Conservation (phyloP, 106 monocot genomes). For the Gastrodia elata region DNA sequence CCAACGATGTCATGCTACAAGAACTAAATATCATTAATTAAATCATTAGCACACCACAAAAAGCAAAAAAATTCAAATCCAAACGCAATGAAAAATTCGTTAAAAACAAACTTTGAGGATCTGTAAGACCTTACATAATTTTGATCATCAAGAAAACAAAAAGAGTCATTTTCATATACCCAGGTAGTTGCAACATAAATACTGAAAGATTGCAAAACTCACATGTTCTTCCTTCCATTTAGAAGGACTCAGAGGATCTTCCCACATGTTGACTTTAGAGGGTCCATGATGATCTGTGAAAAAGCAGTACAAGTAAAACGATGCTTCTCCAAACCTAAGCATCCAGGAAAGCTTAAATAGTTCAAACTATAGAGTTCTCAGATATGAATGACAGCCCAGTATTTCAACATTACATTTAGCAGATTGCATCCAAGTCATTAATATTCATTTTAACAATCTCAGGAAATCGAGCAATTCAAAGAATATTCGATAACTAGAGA, state of each 20-base stretch:
- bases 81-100: background rate
- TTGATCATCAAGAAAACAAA: background rate
- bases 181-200: background rate
- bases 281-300: conserved; percentile 75
- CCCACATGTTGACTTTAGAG: conserved; percentile 53
- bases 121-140: background rate
- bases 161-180: background rate
- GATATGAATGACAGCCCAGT: background rate
- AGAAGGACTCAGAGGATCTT: conserved; percentile 75
- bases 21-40: background rate
- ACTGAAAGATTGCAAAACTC: conserved; percentile 12
- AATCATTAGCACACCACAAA: background rate
- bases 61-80: background rate
- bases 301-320: background rate
- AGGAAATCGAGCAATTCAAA: background rate
- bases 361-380: background rate
- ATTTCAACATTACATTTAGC: background rate
- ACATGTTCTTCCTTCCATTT: conserved; percentile 97
- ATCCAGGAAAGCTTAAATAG: background rate
- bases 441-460: background rate
- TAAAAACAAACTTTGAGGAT: background rate
- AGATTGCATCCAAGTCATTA: background rate
- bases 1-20: background rate
- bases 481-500: background rate
- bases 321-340: background rate